Evolutionary conservation across 768 basidiomycete species (phyloP), one percentile per base, ranked within the genome.

Genomic region (Suillus ampliporus): DNA sequence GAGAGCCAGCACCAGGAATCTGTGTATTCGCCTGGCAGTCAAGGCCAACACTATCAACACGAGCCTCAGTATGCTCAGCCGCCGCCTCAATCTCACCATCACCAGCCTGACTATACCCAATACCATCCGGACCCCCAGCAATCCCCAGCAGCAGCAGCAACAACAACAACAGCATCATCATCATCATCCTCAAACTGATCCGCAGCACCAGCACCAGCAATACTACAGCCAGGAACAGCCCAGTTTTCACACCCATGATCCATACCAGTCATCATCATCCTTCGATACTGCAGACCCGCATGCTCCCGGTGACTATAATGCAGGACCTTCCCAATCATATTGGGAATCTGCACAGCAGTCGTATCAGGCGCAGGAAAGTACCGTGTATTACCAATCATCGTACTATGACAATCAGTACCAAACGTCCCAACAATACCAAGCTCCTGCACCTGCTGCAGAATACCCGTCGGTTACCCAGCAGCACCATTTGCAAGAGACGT

Each of bases 401-500:
- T 35, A 53, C 41, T 38, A 44, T n/a, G 46, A 59, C 13, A 44
- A 44, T 47, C 28, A 34, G n/a, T 46, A 38, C 61, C 52, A 52
- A 26, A 57, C 62, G 52, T 28, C 68, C 51, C 61, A 70, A 58
- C 68, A 71, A 34, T 56, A 65, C 43, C 61, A 68, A 58, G 8
- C 67, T 64, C 53, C 66, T 61, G 51, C 67, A 59, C 40, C 74
- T 58, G 35, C 70, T 65, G 65, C 82, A 54, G 79, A 80, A 40
- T 85, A 86, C 64, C 81, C 84, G 0, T 83, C 83, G 5, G 15
- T 53, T 53, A 35, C 34, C 7, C 85, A 86, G 58, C 86, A 87
- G 69, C 76, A 78, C 56, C 80, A 83, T 52, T 66, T 89, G 60
- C 85, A 87, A 73, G 89, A 89, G 74, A 89, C 88, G 11, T 91